These are phyloP conservation scores for Anethum foeniculum DNA, from an alignment of 140 eudicot genomes.

Conservation along the genomic window DNA sequence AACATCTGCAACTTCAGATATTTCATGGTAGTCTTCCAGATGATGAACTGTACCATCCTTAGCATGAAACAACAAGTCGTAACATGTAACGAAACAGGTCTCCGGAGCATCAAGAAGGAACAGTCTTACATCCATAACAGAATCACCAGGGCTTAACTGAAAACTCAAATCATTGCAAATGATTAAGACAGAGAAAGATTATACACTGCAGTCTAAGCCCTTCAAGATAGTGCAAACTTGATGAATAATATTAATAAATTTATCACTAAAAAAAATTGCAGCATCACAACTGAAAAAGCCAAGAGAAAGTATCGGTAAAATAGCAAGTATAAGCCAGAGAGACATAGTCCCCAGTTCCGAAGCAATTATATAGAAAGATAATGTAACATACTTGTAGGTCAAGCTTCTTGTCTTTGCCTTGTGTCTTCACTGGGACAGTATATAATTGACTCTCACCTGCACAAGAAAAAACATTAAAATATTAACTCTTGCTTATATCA, in stretches of 20 bases:
- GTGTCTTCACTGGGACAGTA: constrained; percentile 86
- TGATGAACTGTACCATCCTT: constrained; percentile 82
- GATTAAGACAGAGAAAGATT: not conserved
- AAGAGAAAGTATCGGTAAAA: not conserved
- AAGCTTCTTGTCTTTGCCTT: constrained; percentile 81
- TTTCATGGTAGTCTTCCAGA: constrained; percentile 90
- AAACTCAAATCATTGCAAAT: constrained; percentile 14
- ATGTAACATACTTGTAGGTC: constrained; percentile 60
- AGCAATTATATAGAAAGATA: not conserved
- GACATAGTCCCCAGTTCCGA: not conserved
- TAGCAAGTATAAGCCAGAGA: not conserved
- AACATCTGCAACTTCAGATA: constrained; percentile 93
- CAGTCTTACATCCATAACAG: constrained; percentile 98
- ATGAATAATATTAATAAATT: not conserved
- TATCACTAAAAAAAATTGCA: not conserved
- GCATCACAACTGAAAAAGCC: not conserved
- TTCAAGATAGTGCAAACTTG: not conserved
- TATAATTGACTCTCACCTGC: constrained; percentile 78
- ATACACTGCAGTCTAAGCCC: not conserved
- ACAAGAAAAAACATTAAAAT: constrained; percentile 4
- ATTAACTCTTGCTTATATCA: not conserved
- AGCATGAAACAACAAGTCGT: constrained; percentile 71
- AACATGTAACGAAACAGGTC: constrained; percentile 88
- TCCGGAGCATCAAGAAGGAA: constrained; percentile 98
- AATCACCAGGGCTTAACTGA: constrained; percentile 97